Evolutionary conservation across 1,139 yeast genomes (phyloP).

Genomic region (Spencermartinsiella ligniputridi): DNA sequence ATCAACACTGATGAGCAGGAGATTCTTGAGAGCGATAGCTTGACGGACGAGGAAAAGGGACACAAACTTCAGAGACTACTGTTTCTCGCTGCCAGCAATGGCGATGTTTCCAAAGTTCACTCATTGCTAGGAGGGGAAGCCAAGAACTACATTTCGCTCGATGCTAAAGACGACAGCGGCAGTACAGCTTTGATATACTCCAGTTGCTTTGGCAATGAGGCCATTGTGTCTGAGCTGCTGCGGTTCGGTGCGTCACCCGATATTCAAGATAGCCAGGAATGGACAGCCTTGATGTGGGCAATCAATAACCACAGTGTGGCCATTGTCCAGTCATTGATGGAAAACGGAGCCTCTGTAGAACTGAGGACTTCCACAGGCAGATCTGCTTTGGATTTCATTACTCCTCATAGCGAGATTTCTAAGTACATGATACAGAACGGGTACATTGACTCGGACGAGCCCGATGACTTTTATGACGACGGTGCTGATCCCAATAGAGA

Average conservation of each 20-base stretch:
- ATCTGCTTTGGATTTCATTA: constrained; percentile 36
- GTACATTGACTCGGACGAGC: constrained; percentile 18
- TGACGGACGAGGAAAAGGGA: constrained; percentile 22
- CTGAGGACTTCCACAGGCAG: constrained; percentile 34
- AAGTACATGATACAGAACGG: constrained; percentile 29
- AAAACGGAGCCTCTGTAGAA: constrained; percentile 33
- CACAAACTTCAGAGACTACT: constrained; percentile 27
- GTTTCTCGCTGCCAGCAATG: constrained; percentile 35
- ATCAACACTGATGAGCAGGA: constrained; percentile 22
- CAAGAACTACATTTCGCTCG: constrained; percentile 28
- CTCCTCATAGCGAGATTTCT: constrained; percentile 31
- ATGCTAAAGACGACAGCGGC: constrained; percentile 37
- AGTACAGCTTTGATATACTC: constrained; percentile 39
- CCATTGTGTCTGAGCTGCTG: constrained; percentile 36
- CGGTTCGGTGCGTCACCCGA: constrained; percentile 37
- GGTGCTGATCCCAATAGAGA: constrained; percentile 23
- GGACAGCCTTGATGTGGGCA: constrained; percentile 48
- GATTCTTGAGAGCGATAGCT: constrained; percentile 20
- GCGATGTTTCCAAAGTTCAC: constrained; percentile 29
- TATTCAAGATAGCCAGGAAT: constrained; percentile 36
- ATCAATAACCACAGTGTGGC: constrained; percentile 37
- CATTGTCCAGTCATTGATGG: constrained; percentile 35
- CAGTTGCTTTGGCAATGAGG: constrained; percentile 39
- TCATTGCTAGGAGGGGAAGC: constrained; percentile 26
- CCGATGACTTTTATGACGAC: constrained; percentile 32